Percentiles rank a stretch among this genome's conserved stretches.
These are phyloP conservation scores for Aspergillus chevalieri DNA, from an alignment of 2,329 filamentous ascomycete species.

Conservation along the genomic window DNA sequence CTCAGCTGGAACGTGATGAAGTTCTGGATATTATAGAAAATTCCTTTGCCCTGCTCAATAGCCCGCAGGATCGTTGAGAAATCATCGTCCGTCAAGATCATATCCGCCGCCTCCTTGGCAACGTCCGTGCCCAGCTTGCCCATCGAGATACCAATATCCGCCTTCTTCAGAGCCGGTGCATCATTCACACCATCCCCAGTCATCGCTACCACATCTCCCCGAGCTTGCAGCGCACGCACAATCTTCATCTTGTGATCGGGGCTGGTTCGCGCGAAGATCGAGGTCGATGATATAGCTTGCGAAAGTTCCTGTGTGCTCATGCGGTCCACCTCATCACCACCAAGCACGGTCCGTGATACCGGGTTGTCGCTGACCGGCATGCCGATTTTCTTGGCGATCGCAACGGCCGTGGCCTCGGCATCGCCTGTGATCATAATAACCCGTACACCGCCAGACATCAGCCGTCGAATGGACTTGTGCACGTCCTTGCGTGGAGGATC, in stretches of 20 bases:
- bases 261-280: constrained; percentile 91
- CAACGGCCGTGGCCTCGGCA: constrained; percentile 86
- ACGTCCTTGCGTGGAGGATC: constrained; percentile 91
- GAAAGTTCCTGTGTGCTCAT: constrained; percentile 84
- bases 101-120: constrained; percentile 87
- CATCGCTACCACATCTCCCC: constrained; percentile 97
- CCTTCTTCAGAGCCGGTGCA: constrained; percentile 91
- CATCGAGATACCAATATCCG: constrained; percentile 97
- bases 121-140: constrained; percentile 91
- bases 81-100: constrained; percentile 83
- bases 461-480: constrained; percentile 74
- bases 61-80: constrained; percentile 87
- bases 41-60: constrained; percentile 97
- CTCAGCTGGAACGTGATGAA: constrained; percentile 98
- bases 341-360: constrained; percentile 60
- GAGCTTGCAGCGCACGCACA: constrained; percentile 79
- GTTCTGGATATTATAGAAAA: constrained; percentile 99
- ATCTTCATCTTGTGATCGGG: constrained; percentile 99
- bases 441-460: constrained; percentile 91
- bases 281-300: constrained; percentile 77
- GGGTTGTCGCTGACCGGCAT: constrained; percentile 68
- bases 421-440: constrained; percentile 99
- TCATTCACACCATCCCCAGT: constrained; percentile 98
- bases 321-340: constrained; percentile 84
- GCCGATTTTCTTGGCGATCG: constrained; percentile 89